Conservation (phyloP, 2,329 filamentous ascomycete species). For the Leptosphaerulina australis region DNA sequence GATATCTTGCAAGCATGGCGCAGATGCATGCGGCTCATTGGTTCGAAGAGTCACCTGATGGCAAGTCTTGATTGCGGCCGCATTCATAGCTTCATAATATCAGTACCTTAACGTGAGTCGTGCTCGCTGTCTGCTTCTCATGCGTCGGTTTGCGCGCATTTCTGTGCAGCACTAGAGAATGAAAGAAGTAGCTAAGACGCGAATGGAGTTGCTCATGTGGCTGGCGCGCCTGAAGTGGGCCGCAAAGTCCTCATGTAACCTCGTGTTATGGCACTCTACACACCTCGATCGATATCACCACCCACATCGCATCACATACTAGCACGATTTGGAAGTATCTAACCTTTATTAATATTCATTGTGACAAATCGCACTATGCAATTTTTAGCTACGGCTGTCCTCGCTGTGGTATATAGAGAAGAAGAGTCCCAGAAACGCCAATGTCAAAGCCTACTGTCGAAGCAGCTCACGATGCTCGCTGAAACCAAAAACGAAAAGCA, state of each 20-base stretch:
- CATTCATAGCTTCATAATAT: background rate
- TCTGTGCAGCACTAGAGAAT: background rate
- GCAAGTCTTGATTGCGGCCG: background rate
- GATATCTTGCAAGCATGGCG: conserved; percentile 3
- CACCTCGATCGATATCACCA: background rate
- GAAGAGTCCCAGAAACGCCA: conserved; percentile 8
- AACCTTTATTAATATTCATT: background rate
- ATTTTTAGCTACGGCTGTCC: conserved; percentile 11
- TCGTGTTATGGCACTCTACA: background rate
- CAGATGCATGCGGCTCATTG: background rate
- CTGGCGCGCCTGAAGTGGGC: background rate
- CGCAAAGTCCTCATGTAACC: background rate
- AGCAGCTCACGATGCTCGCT: background rate
- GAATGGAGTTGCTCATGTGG: background rate
- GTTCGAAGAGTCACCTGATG: background rate
- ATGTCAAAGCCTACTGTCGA: conserved; percentile 14
- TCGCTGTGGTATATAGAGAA: conserved; percentile 14
- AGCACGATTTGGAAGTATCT: background rate
- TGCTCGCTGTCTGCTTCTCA: background rate
- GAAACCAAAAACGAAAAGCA: background rate
- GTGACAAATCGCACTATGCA: conserved; percentile 10
- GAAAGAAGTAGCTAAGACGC: background rate
- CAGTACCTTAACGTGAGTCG: background rate
- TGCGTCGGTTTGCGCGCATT: conserved; percentile 20
- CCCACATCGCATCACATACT: background rate